Evolutionary conservation across 148 eudicot species (phyloP), one percentile per base, ranked within the genome.

Genomic region (Fagopyrum tataricum): DNA sequence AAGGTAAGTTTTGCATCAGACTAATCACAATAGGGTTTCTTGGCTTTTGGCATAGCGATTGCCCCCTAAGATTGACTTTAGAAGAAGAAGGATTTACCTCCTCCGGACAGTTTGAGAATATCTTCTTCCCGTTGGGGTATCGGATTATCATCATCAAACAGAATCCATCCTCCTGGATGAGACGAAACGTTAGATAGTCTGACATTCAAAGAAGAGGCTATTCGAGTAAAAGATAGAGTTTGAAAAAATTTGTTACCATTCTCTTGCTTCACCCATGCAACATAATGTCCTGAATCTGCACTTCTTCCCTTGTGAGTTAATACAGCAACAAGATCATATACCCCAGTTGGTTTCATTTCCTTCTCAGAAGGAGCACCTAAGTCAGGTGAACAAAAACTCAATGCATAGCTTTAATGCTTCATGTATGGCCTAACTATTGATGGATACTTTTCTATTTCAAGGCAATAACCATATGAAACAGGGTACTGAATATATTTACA

Each of bases 191-290:
- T 15, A 64, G 44, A 61, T 61, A 12, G 17, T 37, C 42, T 37
- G 44, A 13, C 69, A 64, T 14, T 31, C 43, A 64, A 64, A 31
- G 3, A 39, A 39, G 44, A 5, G 44, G 20, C 2, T 31, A 39
- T 64, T 37, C 69, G 15, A 64, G 69, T 64, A 39, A 64, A 31
- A 55, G 3, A 59, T n/a, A n/a, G 3, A 44, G 49, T 74, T 42
- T 12, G 8, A 71, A 49, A 6, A 37, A 73, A 13, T 18, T 18
- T 77, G 89, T 77, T 15, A 95, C 92, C 97, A 75, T 78, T 88
- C 76, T 91, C 96, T 87, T 95, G 97, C 83, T 95, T 95, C 78
- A 91, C 96, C 98, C 98, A 95, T 46, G 92, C 97, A 78, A 90
- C 97, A 79, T 95, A 95, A 75, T 95, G 98, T 72, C 98, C 98